A percentile compares a stretch with the other conserved stretches of the same genome.
Conservation (phyloP, 2,329 filamentous ascomycete species). For the Atkinsonella hypoxylon region DNA sequence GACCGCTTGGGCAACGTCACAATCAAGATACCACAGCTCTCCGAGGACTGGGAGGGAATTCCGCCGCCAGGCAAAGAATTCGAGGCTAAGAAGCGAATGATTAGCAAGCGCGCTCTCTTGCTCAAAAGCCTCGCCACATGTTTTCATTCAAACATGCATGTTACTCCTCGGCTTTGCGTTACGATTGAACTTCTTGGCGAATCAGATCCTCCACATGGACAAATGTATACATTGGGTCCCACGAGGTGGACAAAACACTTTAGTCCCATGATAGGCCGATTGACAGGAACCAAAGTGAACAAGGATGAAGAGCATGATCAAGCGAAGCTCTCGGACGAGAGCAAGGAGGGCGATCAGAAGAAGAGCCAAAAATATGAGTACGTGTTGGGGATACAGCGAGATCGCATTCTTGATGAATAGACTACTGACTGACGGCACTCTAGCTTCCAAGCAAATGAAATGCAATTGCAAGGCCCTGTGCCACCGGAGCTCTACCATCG, state of each 20-base stretch:
- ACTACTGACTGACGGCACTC: neutral
- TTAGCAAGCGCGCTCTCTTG: constrained; percentile 76
- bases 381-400: constrained; percentile 16
- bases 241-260: constrained; percentile 70
- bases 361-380: constrained; percentile 66
- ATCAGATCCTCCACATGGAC: constrained; percentile 56
- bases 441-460: constrained; percentile 86
- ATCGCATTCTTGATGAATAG: neutral
- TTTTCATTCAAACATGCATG: constrained; percentile 47
- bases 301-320: constrained; percentile 40
- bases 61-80: constrained; percentile 46
- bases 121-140: constrained; percentile 56
- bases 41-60: constrained; percentile 57
- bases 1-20: constrained; percentile 83
- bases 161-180: constrained; percentile 59
- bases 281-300: constrained; percentile 61
- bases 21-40: constrained; percentile 47
- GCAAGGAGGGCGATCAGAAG: constrained; percentile 28
- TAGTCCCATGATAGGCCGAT: constrained; percentile 75
- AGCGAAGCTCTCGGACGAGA: constrained; percentile 6
- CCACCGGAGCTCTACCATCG: constrained; percentile 75
- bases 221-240: constrained; percentile 69
- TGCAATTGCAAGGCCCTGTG: constrained; percentile 76
- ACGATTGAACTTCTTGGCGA: constrained; percentile 69
- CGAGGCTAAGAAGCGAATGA: constrained; percentile 69